Base-by-base conservation (phyloP, 225 moss, liverwort and hornwort genomes). In the Climacium dendroides region DNA sequence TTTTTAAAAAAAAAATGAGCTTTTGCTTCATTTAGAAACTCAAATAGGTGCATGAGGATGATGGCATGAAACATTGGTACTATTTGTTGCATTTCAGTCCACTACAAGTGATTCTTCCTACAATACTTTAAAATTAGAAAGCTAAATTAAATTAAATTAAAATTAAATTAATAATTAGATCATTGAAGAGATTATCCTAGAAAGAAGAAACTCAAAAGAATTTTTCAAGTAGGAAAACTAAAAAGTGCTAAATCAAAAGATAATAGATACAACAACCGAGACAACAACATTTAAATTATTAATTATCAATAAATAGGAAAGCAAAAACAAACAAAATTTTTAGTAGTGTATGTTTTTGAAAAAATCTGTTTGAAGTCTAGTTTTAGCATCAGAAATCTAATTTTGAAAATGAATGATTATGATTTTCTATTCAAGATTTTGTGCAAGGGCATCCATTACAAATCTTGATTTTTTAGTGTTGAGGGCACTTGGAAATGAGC, bases 131-230 rank as follows among this genome's bases (percentile, higher is more conserved):
- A 18, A 72, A 73, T 47, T 5, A 10, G 2, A 45, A 43, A 16
- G 28, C 10, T 0, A 43, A 45, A 9, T 26, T 71, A 9, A 6
- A 6, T n/a, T n/a, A 45, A 6, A 9, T 2, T 7, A 26, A 29
- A 72, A 72, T 16, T 17, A 73, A 0, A 1, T 6, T 28, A 16
- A 17, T 45, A 2, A 28, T 16, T 30, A 73, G 4, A 30, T 73
- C 4, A 1, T 2, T 30, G 0, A 19, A 0, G 16, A 30, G 4
- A 18, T 47, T 29, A 30, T 19, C 1, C 0, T 26, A 2, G 4
- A 4, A 29, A 45, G 0, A 29, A 11, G 0, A 6, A 47, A 2
- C 16, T 73, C 11, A 47, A 47, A 9, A 45, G 43, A 47, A 11
- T 19, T 2, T 0, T 18, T 4, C 1, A 10, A 45, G 3, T 41